phyloP scores from a whole-genome alignment of 2,329 filamentous ascomycete genomes.

The Aspergillus puulaauensis region DNA sequence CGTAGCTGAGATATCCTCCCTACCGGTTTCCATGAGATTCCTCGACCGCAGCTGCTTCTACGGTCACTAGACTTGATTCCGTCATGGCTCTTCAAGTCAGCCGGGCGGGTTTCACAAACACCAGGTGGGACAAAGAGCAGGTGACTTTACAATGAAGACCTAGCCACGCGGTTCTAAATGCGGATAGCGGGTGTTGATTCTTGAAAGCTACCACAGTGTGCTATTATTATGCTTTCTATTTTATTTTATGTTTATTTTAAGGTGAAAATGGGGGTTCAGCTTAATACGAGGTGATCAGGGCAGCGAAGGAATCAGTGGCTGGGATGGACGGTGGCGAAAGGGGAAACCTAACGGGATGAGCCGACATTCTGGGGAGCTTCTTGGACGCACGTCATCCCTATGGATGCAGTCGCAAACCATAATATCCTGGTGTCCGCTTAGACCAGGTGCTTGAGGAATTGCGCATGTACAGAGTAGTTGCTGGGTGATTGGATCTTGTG shows the following conservation, averaged over 20 bases:
- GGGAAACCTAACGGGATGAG: background rate
- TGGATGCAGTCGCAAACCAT: background rate
- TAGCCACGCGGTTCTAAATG: background rate
- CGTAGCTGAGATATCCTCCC: background rate
- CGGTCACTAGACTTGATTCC: background rate
- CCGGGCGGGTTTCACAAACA: constrained; percentile 12
- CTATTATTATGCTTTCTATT: background rate
- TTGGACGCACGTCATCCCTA: background rate
- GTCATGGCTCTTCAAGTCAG: constrained; percentile 17
- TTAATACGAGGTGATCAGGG: background rate
- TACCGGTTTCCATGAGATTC: background rate
- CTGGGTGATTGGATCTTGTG: constrained; percentile 7
- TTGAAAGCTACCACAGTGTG: background rate
- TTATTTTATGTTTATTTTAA: background rate
- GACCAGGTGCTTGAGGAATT: background rate
- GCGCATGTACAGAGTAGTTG: constrained; percentile 1
- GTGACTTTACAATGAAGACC: background rate
- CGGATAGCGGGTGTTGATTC: background rate
- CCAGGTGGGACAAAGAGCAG: constrained; percentile 12
- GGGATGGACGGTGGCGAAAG: background rate
- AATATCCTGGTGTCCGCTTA: background rate
- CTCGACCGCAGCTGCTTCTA: background rate
- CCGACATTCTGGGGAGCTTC: background rate
- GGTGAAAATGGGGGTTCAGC: background rate
- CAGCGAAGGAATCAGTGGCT: background rate